These are phyloP conservation scores for Capsella bursapastoris DNA, from an alignment of 345 rosid species.

Conservation along the genomic window DNA sequence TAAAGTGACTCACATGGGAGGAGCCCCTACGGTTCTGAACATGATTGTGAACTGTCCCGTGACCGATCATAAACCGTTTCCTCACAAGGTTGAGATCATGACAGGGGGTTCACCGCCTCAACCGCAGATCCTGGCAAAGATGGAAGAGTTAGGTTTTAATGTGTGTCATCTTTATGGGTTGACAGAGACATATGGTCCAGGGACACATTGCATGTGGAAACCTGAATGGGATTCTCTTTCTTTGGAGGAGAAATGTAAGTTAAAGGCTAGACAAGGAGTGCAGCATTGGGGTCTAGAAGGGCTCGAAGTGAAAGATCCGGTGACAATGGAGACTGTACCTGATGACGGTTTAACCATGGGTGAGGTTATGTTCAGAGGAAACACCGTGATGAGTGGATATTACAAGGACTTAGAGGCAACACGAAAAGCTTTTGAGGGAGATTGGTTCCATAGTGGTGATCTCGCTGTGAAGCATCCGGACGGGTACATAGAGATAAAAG, in stretches of 20 bases:
- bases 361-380: conserved; percentile 75
- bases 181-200: conserved; percentile 83
- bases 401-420: conserved; percentile 65
- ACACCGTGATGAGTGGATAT: conserved; percentile 84
- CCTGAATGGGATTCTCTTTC: conserved; percentile 76
- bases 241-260: conserved; percentile 46
- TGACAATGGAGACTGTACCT: conserved; percentile 60
- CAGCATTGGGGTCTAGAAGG: conserved; percentile 73
- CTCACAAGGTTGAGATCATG: conserved; percentile 57
- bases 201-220: conserved; percentile 64
- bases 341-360: conserved; percentile 66
- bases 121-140: conserved; percentile 55
- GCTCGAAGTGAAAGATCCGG: conserved; percentile 63
- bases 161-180: conserved; percentile 76
- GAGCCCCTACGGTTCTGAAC: conserved; percentile 81
- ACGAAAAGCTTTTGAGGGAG: conserved; percentile 60
- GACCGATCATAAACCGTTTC: conserved; percentile 49
- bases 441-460: conserved; percentile 84
- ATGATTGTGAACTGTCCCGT: conserved; percentile 67
- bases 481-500: conserved; percentile 77
- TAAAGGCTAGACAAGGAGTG: conserved; percentile 79
- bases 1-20: conserved; percentile 82
- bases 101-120: conserved; percentile 81
- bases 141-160: conserved; percentile 72
- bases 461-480: conserved; percentile 75